A percentile compares a stretch with the other conserved stretches of the same genome.
Conservation (phyloP, 2,329 filamentous ascomycete species). For the Exutisphaerella laricina region DNA sequence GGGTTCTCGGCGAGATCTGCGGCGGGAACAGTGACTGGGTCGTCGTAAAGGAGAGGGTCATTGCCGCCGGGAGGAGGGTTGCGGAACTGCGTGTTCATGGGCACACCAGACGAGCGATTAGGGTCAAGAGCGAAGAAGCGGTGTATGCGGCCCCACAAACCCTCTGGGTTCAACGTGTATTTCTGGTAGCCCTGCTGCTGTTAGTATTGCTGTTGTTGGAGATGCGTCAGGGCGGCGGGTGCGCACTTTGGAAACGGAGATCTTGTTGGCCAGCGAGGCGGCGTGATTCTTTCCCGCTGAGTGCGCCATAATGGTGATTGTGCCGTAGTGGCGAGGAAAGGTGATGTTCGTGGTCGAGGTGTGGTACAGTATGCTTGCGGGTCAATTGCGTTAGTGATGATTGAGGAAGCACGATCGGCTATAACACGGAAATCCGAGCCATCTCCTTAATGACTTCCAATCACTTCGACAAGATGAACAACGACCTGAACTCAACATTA, state of each 20-base stretch:
- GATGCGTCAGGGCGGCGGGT: no score
- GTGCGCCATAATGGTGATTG: slow-evolving; percentile 15
- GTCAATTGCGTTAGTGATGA: slow-evolving; percentile 12
- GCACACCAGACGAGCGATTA: slow-evolving; percentile 83
- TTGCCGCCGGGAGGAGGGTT: slow-evolving; percentile 72
- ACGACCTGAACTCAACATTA: slow-evolving; percentile 1
- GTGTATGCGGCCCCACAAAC: slow-evolving; percentile 82
- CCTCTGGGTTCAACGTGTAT: slow-evolving; percentile 87
- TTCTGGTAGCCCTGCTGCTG: slow-evolving; percentile 55
- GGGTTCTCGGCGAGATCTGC: slow-evolving; percentile 85
- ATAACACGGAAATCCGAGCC: no score
- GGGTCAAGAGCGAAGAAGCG: slow-evolving; percentile 74
- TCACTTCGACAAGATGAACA: slow-evolving; percentile 4
- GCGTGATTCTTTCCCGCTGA: slow-evolving; percentile 18
- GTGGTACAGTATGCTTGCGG: slow-evolving; percentile 3
- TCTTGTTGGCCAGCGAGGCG: slow-evolving; percentile 14
- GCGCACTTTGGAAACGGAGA: slow-evolving; percentile 17
- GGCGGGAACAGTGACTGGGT: slow-evolving; percentile 77
- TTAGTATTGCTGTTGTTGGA: slow-evolving; percentile 8
- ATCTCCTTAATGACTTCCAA: no score
- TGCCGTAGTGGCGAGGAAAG: neutral
- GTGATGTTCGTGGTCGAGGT: slow-evolving; percentile 7
- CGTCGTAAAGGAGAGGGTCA: slow-evolving; percentile 67
- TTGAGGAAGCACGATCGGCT: no score
- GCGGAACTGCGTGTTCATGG: slow-evolving; percentile 87